Evolutionary conservation across 2,329 filamentous ascomycete genomes (phyloP).

Genomic region (Sclerotinia subarctica): DNA sequence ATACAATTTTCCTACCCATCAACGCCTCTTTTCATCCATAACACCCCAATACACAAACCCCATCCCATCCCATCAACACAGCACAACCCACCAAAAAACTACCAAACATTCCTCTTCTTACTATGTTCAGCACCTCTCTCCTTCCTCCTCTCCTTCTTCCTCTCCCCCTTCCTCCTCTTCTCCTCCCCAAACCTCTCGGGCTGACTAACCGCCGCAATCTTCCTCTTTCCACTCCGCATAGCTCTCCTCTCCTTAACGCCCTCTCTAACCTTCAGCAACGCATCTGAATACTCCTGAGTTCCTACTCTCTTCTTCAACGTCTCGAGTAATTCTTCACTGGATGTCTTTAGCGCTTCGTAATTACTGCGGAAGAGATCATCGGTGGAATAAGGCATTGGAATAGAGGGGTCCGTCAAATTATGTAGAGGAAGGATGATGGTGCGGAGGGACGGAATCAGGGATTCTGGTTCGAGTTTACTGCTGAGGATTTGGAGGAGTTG

Average conservation of each 20-base stretch:
- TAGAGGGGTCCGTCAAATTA: slow-evolving; percentile 77
- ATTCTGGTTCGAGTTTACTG: slow-evolving; percentile 54
- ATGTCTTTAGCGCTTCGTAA: slow-evolving; percentile 68
- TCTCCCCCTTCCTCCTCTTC: slow-evolving; percentile 80
- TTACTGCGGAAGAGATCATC: slow-evolving; percentile 66
- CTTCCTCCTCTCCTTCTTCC: slow-evolving; percentile 80
- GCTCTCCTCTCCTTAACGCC: slow-evolving; percentile 69
- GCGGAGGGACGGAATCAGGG: slow-evolving; percentile 61
- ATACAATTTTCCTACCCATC: background rate
- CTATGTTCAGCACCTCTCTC: slow-evolving; percentile 72
- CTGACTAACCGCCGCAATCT: slow-evolving; percentile 79
- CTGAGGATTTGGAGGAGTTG: slow-evolving; percentile 70
- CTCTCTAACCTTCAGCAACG: slow-evolving; percentile 69
- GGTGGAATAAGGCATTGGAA: slow-evolving; percentile 66
- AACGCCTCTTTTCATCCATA: background rate
- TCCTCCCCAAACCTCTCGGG: slow-evolving; percentile 75
- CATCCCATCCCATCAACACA: too few species aligned
- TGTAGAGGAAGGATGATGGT: slow-evolving; percentile 67
- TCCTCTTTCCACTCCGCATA: slow-evolving; percentile 76
- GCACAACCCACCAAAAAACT: background rate
- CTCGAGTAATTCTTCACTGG: slow-evolving; percentile 75
- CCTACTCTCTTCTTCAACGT: slow-evolving; percentile 82
- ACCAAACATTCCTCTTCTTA: slow-evolving; percentile 32
- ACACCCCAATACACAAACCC: too few species aligned
- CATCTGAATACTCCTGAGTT: slow-evolving; percentile 71